Evolutionary conservation across 208 protist genomes (phyloP).

Genomic region (Trypanosomatidae sp.): DNA sequence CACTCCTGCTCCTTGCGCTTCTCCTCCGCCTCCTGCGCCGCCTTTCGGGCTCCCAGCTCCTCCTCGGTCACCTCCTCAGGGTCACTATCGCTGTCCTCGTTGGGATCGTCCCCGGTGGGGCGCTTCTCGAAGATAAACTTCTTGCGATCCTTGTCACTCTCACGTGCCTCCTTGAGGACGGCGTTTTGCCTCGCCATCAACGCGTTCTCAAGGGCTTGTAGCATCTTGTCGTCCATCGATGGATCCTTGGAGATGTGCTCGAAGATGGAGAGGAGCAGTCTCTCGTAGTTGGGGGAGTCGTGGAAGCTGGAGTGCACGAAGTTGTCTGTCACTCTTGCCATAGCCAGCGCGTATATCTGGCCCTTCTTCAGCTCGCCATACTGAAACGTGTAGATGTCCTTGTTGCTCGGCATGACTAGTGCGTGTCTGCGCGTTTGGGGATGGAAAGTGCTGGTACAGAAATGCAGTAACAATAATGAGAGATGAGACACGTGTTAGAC

Average conservation of each 20-base stretch:
- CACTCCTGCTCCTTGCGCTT: constrained; percentile 45
- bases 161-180: constrained; percentile 64
- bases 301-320: constrained; percentile 61
- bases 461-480: not conserved
- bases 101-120: constrained; percentile 37
- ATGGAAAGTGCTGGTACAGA: not conserved
- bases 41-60: constrained; percentile 30
- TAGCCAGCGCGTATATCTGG: constrained; percentile 47
- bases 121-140: constrained; percentile 48
- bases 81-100: constrained; percentile 53
- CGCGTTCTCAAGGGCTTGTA: constrained; percentile 40
- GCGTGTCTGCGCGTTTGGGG: constrained; percentile 5
- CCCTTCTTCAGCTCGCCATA: constrained; percentile 66
- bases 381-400: constrained; percentile 78
- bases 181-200: constrained; percentile 54
- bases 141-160: constrained; percentile 60
- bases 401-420: constrained; percentile 26
- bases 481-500: not conserved
- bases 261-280: constrained; percentile 49
- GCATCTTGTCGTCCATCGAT: constrained; percentile 36
- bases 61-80: constrained; percentile 38
- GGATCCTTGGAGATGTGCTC: constrained; percentile 36
- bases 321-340: constrained; percentile 58
- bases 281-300: constrained; percentile 55
- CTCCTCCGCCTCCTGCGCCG: constrained; percentile 38